Percentiles rank a stretch among this genome's conserved stretches.
phyloP scores from a whole-genome alignment of 2,329 filamentous ascomycete genomes.

The Paraphoma chrysanthemicola region DNA sequence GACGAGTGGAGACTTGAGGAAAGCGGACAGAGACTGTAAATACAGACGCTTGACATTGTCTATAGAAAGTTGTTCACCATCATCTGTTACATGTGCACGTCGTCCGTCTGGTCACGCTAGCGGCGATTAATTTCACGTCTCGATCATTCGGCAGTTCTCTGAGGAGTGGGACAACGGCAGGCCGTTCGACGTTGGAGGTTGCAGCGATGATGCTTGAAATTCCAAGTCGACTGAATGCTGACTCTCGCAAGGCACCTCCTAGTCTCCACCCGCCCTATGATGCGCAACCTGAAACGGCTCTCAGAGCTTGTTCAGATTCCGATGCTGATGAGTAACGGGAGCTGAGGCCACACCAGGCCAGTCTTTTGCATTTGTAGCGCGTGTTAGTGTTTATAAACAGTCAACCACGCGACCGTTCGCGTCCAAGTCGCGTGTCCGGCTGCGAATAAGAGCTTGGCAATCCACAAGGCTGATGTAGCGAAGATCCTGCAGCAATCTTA shows the following conservation, averaged over 20 bases:
- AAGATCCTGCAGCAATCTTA: conserved; percentile 31
- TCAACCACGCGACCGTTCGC: conserved; percentile 9
- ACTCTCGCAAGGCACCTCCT: neutral
- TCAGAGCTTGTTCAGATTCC: neutral
- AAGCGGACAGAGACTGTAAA: neutral
- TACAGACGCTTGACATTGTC: neutral
- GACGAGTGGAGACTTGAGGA: too few species aligned
- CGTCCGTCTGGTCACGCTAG: neutral
- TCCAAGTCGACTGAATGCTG: neutral
- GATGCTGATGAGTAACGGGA: neutral
- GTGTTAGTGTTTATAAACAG: conserved; percentile 9
- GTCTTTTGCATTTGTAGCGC: neutral
- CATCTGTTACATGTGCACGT: too few species aligned
- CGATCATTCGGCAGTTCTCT: neutral
- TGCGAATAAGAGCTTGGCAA: conserved; percentile 11
- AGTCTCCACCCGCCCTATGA: neutral
- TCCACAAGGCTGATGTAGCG: conserved; percentile 22
- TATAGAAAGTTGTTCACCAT: neutral
- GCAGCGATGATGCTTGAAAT: neutral
- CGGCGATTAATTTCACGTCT: neutral
- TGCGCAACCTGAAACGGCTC: conserved; percentile 1
- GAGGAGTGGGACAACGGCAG: neutral
- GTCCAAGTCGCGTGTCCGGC: conserved; percentile 13
- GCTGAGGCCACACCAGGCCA: too few species aligned
- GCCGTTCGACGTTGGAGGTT: neutral